phyloP scores from a whole-genome alignment of 73 alveolate species.

The Paraurostyla sp. region DNA sequence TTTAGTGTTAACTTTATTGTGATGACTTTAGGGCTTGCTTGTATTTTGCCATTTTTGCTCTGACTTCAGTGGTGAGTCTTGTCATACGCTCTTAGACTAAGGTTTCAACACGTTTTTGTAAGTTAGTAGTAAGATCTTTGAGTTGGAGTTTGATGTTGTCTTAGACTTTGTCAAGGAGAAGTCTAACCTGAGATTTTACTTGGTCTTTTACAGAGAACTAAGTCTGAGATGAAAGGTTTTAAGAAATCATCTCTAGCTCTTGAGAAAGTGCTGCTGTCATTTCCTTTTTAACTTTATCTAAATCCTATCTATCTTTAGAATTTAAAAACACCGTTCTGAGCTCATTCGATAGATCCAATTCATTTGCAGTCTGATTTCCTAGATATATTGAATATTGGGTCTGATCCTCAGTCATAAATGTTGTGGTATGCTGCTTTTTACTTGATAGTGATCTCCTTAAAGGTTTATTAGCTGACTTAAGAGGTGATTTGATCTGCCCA shows the following conservation, averaged over 20 bases:
- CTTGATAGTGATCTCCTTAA: too few relatives aligned
- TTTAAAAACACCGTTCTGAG: not conserved
- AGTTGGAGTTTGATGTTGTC: not conserved
- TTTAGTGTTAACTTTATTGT: not conserved
- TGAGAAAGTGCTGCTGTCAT: not conserved
- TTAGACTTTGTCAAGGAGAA: not conserved
- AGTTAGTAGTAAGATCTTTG: not conserved
- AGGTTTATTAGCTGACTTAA: too few relatives aligned
- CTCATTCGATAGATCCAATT: not conserved
- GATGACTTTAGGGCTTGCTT: not conserved
- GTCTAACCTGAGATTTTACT: not conserved
- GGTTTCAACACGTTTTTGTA: slow-evolving; percentile 9
- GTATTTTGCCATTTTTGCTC: not conserved
- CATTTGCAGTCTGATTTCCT: too few relatives aligned
- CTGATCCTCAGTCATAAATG: not conserved
- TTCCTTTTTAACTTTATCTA: not conserved
- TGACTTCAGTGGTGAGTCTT: not conserved
- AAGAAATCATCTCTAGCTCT: not conserved
- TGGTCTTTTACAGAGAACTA: not conserved
- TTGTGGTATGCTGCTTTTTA: not conserved
- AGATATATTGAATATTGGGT: not conserved
- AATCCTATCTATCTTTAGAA: not conserved
- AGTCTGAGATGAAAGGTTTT: not conserved
- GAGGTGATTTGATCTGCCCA: not conserved
- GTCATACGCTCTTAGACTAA: slow-evolving; percentile 29